Evolutionary conservation across 192 early-diverging fungal genomes (phyloP).

Genomic region (Entophlyctis helioformis): DNA sequence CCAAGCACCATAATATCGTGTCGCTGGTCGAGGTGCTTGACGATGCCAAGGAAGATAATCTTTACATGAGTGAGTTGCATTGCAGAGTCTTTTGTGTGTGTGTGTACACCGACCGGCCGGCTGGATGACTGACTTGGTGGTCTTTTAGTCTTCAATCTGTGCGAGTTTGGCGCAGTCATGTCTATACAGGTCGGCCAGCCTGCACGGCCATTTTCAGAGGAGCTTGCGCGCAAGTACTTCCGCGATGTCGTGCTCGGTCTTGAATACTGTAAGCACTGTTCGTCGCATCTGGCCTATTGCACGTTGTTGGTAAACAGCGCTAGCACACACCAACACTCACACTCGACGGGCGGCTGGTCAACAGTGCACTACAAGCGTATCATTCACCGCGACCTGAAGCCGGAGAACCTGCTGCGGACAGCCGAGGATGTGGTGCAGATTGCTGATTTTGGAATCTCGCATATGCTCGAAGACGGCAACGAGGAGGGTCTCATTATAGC

Average conservation of each 20-base stretch:
- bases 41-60: slow-evolving; percentile 43
- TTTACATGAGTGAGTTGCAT: slow-evolving; percentile 46
- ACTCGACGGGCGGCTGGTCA: no score
- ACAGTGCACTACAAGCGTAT: slow-evolving; percentile 44
- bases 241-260: slow-evolving; percentile 45
- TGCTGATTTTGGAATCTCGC: slow-evolving; percentile 51
- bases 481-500: slow-evolving; percentile 23
- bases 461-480: slow-evolving; percentile 36
- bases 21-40: slow-evolving; percentile 46
- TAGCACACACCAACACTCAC: no score
- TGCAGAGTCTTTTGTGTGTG: no score
- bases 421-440: slow-evolving; percentile 29
- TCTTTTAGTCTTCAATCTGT: slow-evolving; percentile 53
- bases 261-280: slow-evolving; percentile 43
- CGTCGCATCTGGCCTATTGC: no score
- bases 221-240: slow-evolving; percentile 38
- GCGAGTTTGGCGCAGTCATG: slow-evolving; percentile 47
- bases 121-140: no score
- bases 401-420: slow-evolving; percentile 41
- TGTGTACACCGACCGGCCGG: no score
- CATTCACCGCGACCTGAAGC: slow-evolving; percentile 51
- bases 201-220: slow-evolving; percentile 32
- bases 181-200: slow-evolving; percentile 18
- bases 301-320: no score
- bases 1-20: slow-evolving; percentile 47